These are phyloP conservation scores for Rheum nobile DNA, from an alignment of 148 eudicot genomes.

Conservation along the genomic window DNA sequence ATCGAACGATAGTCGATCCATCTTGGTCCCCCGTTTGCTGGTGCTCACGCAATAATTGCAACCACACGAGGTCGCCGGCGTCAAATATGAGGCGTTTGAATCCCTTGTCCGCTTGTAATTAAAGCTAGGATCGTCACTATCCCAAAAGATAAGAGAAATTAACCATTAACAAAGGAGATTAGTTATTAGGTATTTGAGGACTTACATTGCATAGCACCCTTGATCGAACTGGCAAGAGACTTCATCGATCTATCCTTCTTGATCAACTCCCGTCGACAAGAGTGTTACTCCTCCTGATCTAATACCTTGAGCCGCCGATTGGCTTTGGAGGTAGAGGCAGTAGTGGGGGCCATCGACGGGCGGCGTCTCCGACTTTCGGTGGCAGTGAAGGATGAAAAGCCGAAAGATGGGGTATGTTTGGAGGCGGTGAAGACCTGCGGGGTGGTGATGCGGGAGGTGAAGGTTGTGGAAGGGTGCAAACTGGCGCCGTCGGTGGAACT, in stretches of 20 bases:
- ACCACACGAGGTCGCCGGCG: too few relatives aligned
- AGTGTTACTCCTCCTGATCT: constrained; percentile 60
- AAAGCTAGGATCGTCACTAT: too few relatives aligned
- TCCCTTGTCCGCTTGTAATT: too few relatives aligned
- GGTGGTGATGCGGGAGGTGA: constrained; percentile 20
- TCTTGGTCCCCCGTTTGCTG: too few relatives aligned
- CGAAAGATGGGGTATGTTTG: constrained; percentile 39
- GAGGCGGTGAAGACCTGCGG: constrained; percentile 58
- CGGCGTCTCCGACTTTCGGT: constrained; percentile 11
- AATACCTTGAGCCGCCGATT: constrained; percentile 41
- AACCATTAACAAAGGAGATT: too few relatives aligned
- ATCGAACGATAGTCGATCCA: too few relatives aligned
- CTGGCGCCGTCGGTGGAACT: too few relatives aligned
- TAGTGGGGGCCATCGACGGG: neutral
- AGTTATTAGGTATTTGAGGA: too few relatives aligned
- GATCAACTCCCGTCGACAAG: constrained; percentile 45
- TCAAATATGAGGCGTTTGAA: too few relatives aligned
- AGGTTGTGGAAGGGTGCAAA: constrained; percentile 21
- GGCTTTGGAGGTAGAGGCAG: constrained; percentile 10
- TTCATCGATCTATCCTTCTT: constrained; percentile 54
- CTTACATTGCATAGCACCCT: too few relatives aligned
- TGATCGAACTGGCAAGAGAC: constrained; percentile 54
- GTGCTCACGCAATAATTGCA: too few relatives aligned
- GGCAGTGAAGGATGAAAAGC: constrained; percentile 21
- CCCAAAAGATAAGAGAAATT: too few relatives aligned